Evolutionary conservation across 495 filamentous ascomycete species (phyloP), one percentile per base, ranked within the genome.

Genomic region (Elaphomyces granulatus): DNA sequence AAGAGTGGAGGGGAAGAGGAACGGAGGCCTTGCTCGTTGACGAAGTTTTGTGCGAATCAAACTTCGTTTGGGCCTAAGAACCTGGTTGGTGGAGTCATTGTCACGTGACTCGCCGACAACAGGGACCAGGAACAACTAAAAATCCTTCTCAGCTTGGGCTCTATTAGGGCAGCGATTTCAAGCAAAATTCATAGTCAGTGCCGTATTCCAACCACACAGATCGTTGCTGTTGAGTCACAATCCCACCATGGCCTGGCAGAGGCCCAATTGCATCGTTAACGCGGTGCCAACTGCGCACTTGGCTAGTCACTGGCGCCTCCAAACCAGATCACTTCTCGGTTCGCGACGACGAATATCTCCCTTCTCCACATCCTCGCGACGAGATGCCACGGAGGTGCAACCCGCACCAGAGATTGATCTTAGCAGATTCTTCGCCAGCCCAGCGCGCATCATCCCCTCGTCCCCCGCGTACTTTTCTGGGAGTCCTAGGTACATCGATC

Each of bases 381-480:
- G 42, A 21, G 61, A 59, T 45, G 54, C 56, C 37, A 59, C 51
- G 20, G 55, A 61, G 41, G 46, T 45, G 9, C 38, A 31, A 15
- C 64, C 67, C 20, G 69, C 71, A 7, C 60, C 65, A 4, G 54
- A 64, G 45, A 66, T 71, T 47, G 54, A 71, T 41, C 64, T 68
- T 42, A 31, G 38, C 18, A 42, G 43, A 9, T 55, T 64, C 39
- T 16, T 37, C 8, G 19, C 42, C 12, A 42, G 36, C 18, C 59
- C 66, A 36, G 75, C 82, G 41, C 82, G 90, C 38, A 64, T 92
- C 18, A 64, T 93, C 26, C 90, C 90, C 14, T 68, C 72, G 0
- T 94, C 90, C 6, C 80, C 83, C 2, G 85, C 87, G 34, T 99
- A 96, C 63, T 99, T 96, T 70, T 87, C 85, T 45, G 80, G 77